Conservation (phyloP, 2,329 filamentous ascomycete genomes). For the Huntiella abstrusa region DNA sequence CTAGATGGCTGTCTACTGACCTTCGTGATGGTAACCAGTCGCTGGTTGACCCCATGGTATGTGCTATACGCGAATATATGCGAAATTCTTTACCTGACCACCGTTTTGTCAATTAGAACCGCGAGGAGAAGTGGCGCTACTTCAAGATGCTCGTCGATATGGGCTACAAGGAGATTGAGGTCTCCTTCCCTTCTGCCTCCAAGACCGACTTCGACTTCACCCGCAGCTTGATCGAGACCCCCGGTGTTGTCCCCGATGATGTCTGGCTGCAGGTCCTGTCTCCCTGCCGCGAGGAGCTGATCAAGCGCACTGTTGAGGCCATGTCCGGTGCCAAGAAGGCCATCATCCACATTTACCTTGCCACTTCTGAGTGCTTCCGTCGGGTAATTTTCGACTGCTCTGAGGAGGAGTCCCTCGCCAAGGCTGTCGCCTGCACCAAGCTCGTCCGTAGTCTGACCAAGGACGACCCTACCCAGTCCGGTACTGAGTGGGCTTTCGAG, state of each 20-base stretch:
- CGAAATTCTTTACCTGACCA: slow-evolving; percentile 6
- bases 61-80: slow-evolving; percentile 14
- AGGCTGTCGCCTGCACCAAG: slow-evolving; percentile 72
- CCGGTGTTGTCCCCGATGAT: slow-evolving; percentile 67
- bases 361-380: slow-evolving; percentile 90
- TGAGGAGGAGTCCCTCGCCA: slow-evolving; percentile 60
- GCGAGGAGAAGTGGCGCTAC: slow-evolving; percentile 85
- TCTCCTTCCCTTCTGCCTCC: slow-evolving; percentile 86
- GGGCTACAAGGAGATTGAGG: slow-evolving; percentile 95
- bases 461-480: slow-evolving; percentile 38
- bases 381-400: slow-evolving; percentile 76
- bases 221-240: slow-evolving; percentile 65
- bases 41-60: slow-evolving; percentile 78
- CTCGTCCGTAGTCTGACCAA: slow-evolving; percentile 83
- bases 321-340: slow-evolving; percentile 81
- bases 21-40: slow-evolving; percentile 88
- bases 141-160: slow-evolving; percentile 86
- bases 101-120: slow-evolving; percentile 39
- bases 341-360: slow-evolving; percentile 87
- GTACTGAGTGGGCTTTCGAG: slow-evolving; percentile 57
- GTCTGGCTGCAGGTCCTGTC: slow-evolving; percentile 84
- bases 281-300: slow-evolving; percentile 81
- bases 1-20: slow-evolving; percentile 78
- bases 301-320: slow-evolving; percentile 73
- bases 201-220: slow-evolving; percentile 91